A percentile compares a stretch with the other conserved stretches of the same genome.
These are phyloP conservation scores for Arbutus unedo DNA, from an alignment of 148 eudicot species.

Conservation along the genomic window DNA sequence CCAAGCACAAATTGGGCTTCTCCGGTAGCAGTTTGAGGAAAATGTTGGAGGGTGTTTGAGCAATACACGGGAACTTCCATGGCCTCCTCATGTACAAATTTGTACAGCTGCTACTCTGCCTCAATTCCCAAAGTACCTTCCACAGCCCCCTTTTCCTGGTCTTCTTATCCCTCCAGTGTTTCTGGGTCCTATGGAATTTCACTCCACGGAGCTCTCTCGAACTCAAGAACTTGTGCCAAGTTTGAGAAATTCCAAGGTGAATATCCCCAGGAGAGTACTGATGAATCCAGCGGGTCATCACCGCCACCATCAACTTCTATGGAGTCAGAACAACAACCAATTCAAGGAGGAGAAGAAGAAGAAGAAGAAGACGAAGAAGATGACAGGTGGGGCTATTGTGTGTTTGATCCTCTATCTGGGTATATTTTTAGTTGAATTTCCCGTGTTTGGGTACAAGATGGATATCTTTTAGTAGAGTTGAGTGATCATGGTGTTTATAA, in stretches of 20 bases:
- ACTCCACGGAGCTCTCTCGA: conserved; percentile 25
- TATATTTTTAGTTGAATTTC: not conserved
- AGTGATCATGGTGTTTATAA: not conserved
- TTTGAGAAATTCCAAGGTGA: conserved; percentile 71
- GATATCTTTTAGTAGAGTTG: not conserved
- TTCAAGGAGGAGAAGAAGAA: conserved; percentile 22
- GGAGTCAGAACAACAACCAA: conserved; percentile 15
- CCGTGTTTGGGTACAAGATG: not conserved
- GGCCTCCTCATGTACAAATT: conserved; percentile 43
- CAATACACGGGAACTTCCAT: conserved; percentile 17
- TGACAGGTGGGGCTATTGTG: conserved; percentile 43
- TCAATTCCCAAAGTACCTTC: conserved; percentile 39
- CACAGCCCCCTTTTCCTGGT: conserved; percentile 22
- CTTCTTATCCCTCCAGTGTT: conserved; percentile 27
- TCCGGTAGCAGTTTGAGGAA: not conserved
- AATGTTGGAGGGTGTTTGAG: conserved; percentile 16
- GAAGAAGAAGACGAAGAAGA: conserved; percentile 59
- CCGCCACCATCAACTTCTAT: conserved; percentile 7
- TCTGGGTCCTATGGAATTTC: conserved; percentile 33
- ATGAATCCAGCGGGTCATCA: not conserved
- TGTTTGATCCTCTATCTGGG: not conserved
- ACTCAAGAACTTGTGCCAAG: conserved; percentile 55
- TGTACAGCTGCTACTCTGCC: conserved; percentile 25
- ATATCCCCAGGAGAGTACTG: conserved; percentile 25
- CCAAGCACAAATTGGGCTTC: not conserved